Conservation (phyloP, 345 rosid species). For the Zanthoxylum bungeanum region DNA sequence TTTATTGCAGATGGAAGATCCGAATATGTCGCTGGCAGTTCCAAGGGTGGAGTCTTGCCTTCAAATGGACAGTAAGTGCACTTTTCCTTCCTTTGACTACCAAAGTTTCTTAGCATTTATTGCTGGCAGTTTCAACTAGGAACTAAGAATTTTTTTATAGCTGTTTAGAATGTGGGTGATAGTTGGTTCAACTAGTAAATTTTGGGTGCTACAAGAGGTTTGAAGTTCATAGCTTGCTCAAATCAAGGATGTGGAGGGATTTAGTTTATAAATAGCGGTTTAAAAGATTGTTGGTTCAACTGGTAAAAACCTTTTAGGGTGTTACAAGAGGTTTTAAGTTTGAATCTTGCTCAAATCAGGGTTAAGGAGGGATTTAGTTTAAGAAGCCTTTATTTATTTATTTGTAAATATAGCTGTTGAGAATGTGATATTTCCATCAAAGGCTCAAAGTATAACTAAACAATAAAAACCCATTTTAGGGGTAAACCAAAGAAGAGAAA, state of each 20-base stretch:
- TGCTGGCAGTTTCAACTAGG: too few relatives aligned
- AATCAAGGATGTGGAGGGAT: background rate
- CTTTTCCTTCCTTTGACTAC: background rate
- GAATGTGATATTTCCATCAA: too few relatives aligned
- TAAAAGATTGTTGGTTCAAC: background rate
- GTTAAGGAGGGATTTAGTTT: too few relatives aligned
- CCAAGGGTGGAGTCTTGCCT: slow-evolving; percentile 29
- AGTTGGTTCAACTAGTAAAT: background rate
- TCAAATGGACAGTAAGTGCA: slow-evolving; percentile 39
- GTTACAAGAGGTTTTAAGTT: too few relatives aligned
- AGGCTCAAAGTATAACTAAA: background rate
- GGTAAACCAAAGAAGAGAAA: slow-evolving; percentile 47
- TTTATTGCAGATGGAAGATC: slow-evolving; percentile 42
- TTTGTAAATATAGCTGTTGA: too few relatives aligned
- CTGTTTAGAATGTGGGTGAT: background rate
- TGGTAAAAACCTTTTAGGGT: background rate
- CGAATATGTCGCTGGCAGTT: slow-evolving; percentile 27
- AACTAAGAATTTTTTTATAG: too few relatives aligned
- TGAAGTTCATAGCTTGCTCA: background rate
- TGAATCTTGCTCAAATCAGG: too few relatives aligned
- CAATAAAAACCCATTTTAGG: slow-evolving; percentile 17
- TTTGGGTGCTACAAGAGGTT: too few relatives aligned
- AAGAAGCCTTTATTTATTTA: too few relatives aligned
- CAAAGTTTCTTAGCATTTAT: background rate
- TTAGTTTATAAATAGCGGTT: background rate